Evolutionary conservation across 2,329 filamentous ascomycete genomes (phyloP).

Genomic region (Coniochaeta ligniaria): DNA sequence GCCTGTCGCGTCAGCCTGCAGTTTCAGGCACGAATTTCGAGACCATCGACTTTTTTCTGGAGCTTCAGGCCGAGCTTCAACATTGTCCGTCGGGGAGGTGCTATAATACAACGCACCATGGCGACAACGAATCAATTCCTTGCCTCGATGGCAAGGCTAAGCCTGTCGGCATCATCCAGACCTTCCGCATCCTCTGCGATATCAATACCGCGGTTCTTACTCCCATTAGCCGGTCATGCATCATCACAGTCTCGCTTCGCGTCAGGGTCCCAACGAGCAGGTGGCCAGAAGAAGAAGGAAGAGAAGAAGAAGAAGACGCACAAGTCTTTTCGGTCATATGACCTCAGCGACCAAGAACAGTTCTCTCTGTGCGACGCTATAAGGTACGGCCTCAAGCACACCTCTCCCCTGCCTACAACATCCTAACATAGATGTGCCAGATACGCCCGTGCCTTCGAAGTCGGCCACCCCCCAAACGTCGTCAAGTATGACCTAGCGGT

Average conservation of each 20-base stretch:
- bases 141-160: slow-evolving; percentile 46
- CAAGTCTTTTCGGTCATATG: slow-evolving; percentile 61
- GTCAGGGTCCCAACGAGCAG: slow-evolving; percentile 18
- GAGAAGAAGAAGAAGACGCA: slow-evolving; percentile 52
- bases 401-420: background rate
- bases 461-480: slow-evolving; percentile 65
- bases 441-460: slow-evolving; percentile 87
- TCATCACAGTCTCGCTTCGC: slow-evolving; percentile 32
- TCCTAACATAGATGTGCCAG: slow-evolving; percentile 33
- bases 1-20: background rate
- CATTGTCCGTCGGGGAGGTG: background rate
- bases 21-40: background rate
- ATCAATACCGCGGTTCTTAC: slow-evolving; percentile 40
- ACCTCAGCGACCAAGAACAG: slow-evolving; percentile 59
- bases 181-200: slow-evolving; percentile 35
- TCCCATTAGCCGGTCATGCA: slow-evolving; percentile 30
- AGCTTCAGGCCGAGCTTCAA: background rate
- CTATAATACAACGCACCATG: slow-evolving; percentile 26
- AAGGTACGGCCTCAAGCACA: slow-evolving; percentile 45
- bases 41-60: background rate
- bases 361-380: slow-evolving; percentile 89
- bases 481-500: slow-evolving; percentile 87
- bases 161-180: slow-evolving; percentile 32
- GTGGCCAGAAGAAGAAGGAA: slow-evolving; percentile 42
- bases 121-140: slow-evolving; percentile 45